Evolutionary conservation across 495 filamentous ascomycete species (phyloP).

Genomic region (Geopyxis carbonaria): DNA sequence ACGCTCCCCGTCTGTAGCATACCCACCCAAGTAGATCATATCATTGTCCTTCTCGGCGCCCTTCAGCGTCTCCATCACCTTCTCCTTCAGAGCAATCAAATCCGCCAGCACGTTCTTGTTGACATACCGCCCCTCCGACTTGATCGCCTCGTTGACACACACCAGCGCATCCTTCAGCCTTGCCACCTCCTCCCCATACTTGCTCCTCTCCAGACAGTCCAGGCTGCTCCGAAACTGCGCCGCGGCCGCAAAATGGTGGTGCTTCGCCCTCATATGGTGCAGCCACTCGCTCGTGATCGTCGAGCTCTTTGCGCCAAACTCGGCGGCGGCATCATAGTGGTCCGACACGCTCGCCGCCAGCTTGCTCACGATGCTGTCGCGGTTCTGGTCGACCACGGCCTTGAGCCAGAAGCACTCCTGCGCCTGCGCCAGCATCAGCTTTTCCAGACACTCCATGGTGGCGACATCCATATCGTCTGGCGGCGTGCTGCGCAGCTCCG

Average conservation of each 20-base stretch:
- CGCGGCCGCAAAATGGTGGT: slow-evolving; percentile 92
- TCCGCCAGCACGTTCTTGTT: slow-evolving; percentile 71
- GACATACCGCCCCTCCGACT: slow-evolving; percentile 60
- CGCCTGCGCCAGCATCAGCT: slow-evolving; percentile 74
- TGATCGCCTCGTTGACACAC: slow-evolving; percentile 74
- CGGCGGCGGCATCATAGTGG: slow-evolving; percentile 68
- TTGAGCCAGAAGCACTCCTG: slow-evolving; percentile 99
- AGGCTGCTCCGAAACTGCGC: slow-evolving; percentile 88
- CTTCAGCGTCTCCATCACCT: slow-evolving; percentile 73
- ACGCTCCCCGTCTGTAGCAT: background rate
- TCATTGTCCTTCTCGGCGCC: slow-evolving; percentile 94
- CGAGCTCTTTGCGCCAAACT: slow-evolving; percentile 72
- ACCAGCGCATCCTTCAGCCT: slow-evolving; percentile 61
- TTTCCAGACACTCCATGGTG: slow-evolving; percentile 66
- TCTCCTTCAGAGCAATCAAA: slow-evolving; percentile 63
- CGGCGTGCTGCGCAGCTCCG: slow-evolving; percentile 67
- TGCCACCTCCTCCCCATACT: slow-evolving; percentile 92
- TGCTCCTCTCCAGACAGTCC: slow-evolving; percentile 82
- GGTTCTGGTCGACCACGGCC: slow-evolving; percentile 83
- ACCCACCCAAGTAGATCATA: slow-evolving; percentile 61
- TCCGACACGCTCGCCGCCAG: slow-evolving; percentile 86
- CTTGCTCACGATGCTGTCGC: slow-evolving; percentile 79
- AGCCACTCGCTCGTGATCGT: slow-evolving; percentile 91
- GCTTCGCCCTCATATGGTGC: slow-evolving; percentile 92
- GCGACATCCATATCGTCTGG: slow-evolving; percentile 91